phyloP scores from a whole-genome alignment of 768 basidiomycete species.

The Amanita brunnescens region DNA sequence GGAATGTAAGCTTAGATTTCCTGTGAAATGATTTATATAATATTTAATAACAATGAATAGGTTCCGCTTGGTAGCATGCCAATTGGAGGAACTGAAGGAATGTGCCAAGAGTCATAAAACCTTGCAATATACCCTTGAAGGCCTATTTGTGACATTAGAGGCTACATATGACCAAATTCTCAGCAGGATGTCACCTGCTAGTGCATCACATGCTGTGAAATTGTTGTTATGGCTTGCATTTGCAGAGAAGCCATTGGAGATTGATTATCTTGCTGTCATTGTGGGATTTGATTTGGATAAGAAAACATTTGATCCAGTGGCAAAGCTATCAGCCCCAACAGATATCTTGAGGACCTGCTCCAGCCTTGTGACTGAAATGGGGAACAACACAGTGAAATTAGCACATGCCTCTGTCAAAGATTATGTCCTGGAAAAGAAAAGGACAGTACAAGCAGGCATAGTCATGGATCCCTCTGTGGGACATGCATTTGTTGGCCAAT shows the following conservation, averaged over 20 bases:
- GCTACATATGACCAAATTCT: neutral
- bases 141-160: neutral
- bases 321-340: neutral
- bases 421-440: neutral
- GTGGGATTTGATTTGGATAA: neutral
- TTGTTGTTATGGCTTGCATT: neutral
- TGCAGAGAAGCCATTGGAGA: neutral
- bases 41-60: neutral
- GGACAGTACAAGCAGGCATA: neutral
- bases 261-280: neutral
- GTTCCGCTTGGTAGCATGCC: neutral
- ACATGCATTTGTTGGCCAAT: neutral
- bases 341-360: neutral
- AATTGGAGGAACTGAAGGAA: constrained; percentile 1
- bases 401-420: neutral
- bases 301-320: neutral
- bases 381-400: neutral
- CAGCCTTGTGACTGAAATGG: neutral
- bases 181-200: neutral
- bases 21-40: too few relatives aligned
- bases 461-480: neutral
- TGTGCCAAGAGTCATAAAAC: neutral
- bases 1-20: neutral
- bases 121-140: neutral
- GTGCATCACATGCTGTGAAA: neutral